Base-by-base conservation (phyloP, 352 stramenopile species). In the Pythium coloratum region DNA sequence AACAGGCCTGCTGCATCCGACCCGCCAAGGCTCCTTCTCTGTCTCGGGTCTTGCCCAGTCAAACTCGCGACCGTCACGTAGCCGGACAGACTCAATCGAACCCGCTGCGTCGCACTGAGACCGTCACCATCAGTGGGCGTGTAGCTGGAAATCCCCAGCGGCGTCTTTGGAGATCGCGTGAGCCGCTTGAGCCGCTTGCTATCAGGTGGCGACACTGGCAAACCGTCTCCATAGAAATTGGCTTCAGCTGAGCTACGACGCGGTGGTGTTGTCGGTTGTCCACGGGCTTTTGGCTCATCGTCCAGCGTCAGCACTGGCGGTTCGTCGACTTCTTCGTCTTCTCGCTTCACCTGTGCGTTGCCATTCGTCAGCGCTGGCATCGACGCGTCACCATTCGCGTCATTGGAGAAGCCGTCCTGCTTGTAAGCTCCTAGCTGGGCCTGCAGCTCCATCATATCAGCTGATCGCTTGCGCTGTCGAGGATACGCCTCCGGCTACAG, bases 81-180 rank as follows among this genome's bases (percentile, higher is more conserved):
- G 6, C 63, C 57, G 0, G 82, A 83, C 14, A 88, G 53, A 30
- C 80, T 85, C 56, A 91, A 75, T 1, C 84, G 80, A 36, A 88
- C 75, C 6, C 76, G 77, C 69, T 92, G 82, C 8, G 81, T 77
- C 4, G 82, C 82, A 57, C 75, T 91, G 13, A 87, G 71, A n/a
- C 59, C 73, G 24, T 69, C 66, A 12, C 71, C 59, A 20, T 77
- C 75, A 9, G 59, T 59, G 8, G 62, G 55, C 6, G 67, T 56
- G 54, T 84, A 78, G 10, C n/a, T 72, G 1, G 73, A 76, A 9
- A 69, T 78, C 5, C 81, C 77, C 2, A 77, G 68, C 3, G 81
- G 80, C 0, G 82, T 90, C 68, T 89, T 93, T 3, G 80, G 85
- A 6, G 78, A 65, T 24, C 36, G 55, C 26, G 59, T 54, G n/a